phyloP scores from a whole-genome alignment of 805 yeast species.

The Ogataea neopini region DNA sequence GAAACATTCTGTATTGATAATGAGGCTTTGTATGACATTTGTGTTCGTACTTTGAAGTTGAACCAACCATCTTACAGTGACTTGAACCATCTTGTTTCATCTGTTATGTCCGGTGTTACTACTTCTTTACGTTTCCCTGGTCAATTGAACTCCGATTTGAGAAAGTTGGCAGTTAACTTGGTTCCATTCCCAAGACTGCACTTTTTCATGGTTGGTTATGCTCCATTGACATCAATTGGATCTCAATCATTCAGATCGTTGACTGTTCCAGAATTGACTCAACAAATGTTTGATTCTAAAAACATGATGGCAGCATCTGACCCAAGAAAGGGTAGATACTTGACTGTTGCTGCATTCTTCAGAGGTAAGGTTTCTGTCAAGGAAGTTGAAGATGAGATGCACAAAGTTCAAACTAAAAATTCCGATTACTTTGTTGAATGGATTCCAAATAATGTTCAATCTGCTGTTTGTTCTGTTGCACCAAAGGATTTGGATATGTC shows the following conservation, averaged over 20 bases:
- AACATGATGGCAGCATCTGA: constrained; percentile 97
- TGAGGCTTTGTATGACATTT: constrained; percentile 88
- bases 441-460: constrained; percentile 95
- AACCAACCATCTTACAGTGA: constrained; percentile 77
- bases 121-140: constrained; percentile 95
- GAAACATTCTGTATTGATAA: constrained; percentile 95
- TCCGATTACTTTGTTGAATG: constrained; percentile 87
- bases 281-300: constrained; percentile 88
- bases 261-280: constrained; percentile 88
- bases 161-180: constrained; percentile 90
- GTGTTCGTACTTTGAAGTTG: constrained; percentile 81
- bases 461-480: constrained; percentile 89
- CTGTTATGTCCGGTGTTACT: constrained; percentile 95
- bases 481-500: constrained; percentile 85
- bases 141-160: constrained; percentile 87
- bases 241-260: constrained; percentile 81
- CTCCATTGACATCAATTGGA: constrained; percentile 82
- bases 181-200: constrained; percentile 96
- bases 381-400: constrained; percentile 95
- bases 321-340: constrained; percentile 86
- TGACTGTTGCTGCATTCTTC: constrained; percentile 92
- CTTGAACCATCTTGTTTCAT: constrained; percentile 78
- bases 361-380: constrained; percentile 91
- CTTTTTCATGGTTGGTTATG: constrained; percentile 94
- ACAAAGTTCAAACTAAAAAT: constrained; percentile 77